Base-by-base conservation (phyloP, 148 eudicot species). In the Bassia scoparia region DNA sequence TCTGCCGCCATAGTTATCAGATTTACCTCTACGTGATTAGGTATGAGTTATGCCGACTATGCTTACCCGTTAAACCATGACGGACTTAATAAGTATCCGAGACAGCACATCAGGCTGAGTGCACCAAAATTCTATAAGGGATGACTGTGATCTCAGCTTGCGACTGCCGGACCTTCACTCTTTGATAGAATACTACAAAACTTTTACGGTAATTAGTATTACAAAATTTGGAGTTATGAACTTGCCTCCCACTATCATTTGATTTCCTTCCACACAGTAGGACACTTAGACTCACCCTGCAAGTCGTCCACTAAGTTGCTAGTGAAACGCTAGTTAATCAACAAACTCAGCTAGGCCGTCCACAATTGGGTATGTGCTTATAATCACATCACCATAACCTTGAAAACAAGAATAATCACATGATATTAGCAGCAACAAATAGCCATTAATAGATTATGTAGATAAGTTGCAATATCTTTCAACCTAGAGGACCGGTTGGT, bases 291-390 rank as follows among this genome's bases (percentile, higher is more conserved):
- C 52, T 72, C 46, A 66, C 96, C 83, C 85, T 67, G 96, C 96
- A 73, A 90, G 92, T 83, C 90, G 74, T 82, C 96, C 96, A 67
- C 80, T 54, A n/a, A 74, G 71, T 84, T 62, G 96, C 88, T n/a
- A n/a, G 86, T 90, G 96, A 79, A 93, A 93, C n/a, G 86, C 98
- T 93, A n/a, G 83, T 93, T 93, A 54, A 93, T 93, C 81, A 93
- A 80, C 95, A 93, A 85, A n/a, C n/a, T n/a, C n/a, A n/a, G 97
- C 98, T 27, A 97, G 27, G 98, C 98, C 68, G 98, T 93, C 77
- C 98, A n/a, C 98, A 65, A 97, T 93, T 41, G 98, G 98, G 71
- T 87, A 91, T 53, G 97, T 93, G 90, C 83, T 90, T 91, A 80
- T 90, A 87, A 67, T 87, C 98, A n/a, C 87, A 93, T 71, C 75